Base-by-base conservation (phyloP, 2,329 filamentous ascomycete species). In the Lachnellula hyalina region DNA sequence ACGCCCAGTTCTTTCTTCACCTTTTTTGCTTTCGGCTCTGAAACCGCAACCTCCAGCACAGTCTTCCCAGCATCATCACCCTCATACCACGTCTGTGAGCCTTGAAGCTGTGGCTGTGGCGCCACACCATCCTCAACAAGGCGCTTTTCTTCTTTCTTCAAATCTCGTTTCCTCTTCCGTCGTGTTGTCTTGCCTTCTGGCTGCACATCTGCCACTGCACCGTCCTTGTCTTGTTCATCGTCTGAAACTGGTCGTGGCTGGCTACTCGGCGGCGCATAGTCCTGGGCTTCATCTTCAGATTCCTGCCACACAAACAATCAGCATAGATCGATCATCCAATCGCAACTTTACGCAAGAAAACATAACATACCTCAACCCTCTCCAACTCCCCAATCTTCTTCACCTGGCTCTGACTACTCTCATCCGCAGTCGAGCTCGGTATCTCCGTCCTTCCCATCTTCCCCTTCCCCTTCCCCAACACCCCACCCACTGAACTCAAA, bases 341-440 rank as follows among this genome's bases (percentile, higher is more conserved):
- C n/a, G 15, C 8, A 42, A 19, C 7, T n/a, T 1, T 5, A 17
- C 9, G 4, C 36, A 7, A 41, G 4, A 17, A 5, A 9, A 41
- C 38, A 41, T 8, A 41, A 17, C 38, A 41, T 38, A n/a, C 34
- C 54, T 49, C 19, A 7, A 28, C 9, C 14, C 47, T 45, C 12
- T 46, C 40, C 42, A n/a, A 38, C n/a, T 19, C 32, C 8, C n/a
- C n/a, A 15, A 32, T 17, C 25, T 23, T 21, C 44, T 36, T 14
- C 47, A 45, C 14, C 28, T 40, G 14, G 19, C n/a, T 35, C 21
- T 49, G 54, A 51, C 44, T 52, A 21, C 46, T 34, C 45, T 42
- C 44, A 44, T 57, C 25, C 19, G 28, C 55, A 52, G 53, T 38
- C 5, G 49, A 52, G 19, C 51, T 56, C n/a, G 50, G 55, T 36